Evolutionary conservation across 768 basidiomycete species (phyloP).

Genomic region (Chiua virens): DNA sequence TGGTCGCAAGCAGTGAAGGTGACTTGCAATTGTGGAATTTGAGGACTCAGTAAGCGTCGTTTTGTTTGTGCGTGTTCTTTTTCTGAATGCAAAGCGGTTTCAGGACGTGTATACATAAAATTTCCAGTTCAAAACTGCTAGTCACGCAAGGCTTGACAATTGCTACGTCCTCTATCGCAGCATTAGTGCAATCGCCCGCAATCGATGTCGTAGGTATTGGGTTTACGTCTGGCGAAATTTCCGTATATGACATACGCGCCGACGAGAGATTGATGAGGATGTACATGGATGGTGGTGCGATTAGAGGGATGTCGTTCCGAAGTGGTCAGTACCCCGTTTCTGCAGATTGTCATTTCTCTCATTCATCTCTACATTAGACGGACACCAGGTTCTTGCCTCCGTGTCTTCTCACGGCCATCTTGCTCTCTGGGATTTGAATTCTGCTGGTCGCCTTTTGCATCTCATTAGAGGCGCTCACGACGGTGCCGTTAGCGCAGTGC

Average conservation of each 20-base stretch:
- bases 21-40: conserved; percentile 93
- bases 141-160: conserved; percentile 35
- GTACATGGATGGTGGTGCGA: conserved; percentile 85
- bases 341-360: not conserved
- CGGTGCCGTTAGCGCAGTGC: conserved; percentile 72
- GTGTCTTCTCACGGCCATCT: conserved; percentile 86
- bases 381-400: conserved; percentile 84
- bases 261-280: conserved; percentile 89
- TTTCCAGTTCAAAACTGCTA: conserved; percentile 55
- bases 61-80: not conserved
- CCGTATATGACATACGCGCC: conserved; percentile 85
- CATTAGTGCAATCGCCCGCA: conserved; percentile 88
- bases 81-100: not conserved
- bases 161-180: conserved; percentile 52
- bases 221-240: conserved; percentile 82
- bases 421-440: conserved; percentile 90
- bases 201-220: conserved; percentile 96
- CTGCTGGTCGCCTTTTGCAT: conserved; percentile 79
- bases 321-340: conserved; percentile 58
- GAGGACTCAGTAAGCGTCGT: conserved; percentile 61
- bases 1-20: conserved; percentile 82
- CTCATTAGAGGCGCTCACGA: conserved; percentile 89
- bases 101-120: conserved; percentile 84
- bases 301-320: conserved; percentile 79
- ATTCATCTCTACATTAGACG: conserved; percentile 50